These are phyloP conservation scores for Astathelohania contejeani DNA, from an alignment of 371 early-diverging fungal genomes.

Conservation along the genomic window DNA sequence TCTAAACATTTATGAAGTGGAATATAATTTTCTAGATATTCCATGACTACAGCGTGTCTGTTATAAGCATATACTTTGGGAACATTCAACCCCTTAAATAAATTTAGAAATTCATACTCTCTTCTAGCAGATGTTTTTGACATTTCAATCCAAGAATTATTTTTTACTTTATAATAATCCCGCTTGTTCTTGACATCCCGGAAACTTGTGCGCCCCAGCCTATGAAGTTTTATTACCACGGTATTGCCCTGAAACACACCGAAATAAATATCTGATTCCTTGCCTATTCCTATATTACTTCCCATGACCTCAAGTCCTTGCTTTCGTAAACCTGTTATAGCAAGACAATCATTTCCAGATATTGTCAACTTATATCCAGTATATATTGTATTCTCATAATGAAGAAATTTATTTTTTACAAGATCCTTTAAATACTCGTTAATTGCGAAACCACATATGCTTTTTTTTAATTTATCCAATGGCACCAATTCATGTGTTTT, in stretches of 20 bases:
- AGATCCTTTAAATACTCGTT: conserved; percentile 35
- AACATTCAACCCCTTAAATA: conserved; percentile 79
- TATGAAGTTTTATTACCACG: conserved; percentile 46
- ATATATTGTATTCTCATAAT: conserved; percentile 23
- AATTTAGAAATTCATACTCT: conserved; percentile 46
- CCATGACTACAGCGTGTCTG: conserved; percentile 93
- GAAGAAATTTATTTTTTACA: conserved; percentile 37
- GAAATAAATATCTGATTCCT: conserved; percentile 62
- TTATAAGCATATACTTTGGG: conserved; percentile 75
- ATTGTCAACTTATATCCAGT: conserved; percentile 80
- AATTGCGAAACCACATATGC: conserved; percentile 28
- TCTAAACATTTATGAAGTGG: conserved; percentile 66
- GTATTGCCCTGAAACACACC: conserved; percentile 34
- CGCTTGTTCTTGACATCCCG: conserved; percentile 86
- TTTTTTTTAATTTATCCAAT: conserved; percentile 26
- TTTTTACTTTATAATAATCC: conserved; percentile 65
- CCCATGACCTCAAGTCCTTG: conserved; percentile 77
- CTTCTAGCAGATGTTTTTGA: conserved; percentile 53
- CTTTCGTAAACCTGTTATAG: conserved; percentile 72
- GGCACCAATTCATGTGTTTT: conserved; percentile 32
- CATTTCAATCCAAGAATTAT: conserved; percentile 32
- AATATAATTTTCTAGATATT: conserved; percentile 58
- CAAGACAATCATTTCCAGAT: conserved; percentile 95
- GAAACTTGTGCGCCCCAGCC: conserved; percentile 87
- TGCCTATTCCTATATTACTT: conserved; percentile 96